Base-by-base conservation (phyloP, 768 basidiomycete genomes). In the Suillus occidentalis region DNA sequence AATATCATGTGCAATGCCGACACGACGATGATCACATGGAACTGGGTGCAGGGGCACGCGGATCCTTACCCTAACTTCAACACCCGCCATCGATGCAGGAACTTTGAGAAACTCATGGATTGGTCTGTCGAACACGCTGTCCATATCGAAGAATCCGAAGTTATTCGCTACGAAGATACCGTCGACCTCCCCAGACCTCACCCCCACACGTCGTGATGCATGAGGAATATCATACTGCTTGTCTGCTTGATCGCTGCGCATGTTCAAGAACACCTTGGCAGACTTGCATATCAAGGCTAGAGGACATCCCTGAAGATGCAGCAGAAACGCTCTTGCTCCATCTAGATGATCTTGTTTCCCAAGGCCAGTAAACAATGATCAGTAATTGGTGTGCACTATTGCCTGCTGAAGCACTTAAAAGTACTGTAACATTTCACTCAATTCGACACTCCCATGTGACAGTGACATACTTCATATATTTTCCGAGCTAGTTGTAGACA, bases 1-100 rank as follows among this genome's bases (percentile, higher is more conserved):
- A 65, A 43, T n/a, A 16, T 68, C 20, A 68, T 68, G 65, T 68
- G 67, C 37, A 49, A 55, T 34, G 55, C 67, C 5, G 62, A 68
- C 45, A 16, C 57, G 25, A 63, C 57, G n/a, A 63, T 68, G 65
- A 62, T 68, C 14, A 14, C 47, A 14, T 68, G 65, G 61, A 43
- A 68, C 62, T 68, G 67, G 67, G 45, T 68, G 25, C 22, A 42
- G 28, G 62, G 42, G 12, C 31, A 31, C 25, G 28, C 5, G 12
- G 12, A 13, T 14, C 57, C 63, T 36, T 60, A 34, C 14, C 56
- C 56, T 34, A 43, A 63, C 22, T 61, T 57, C 58, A 61, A 61
- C 55, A 61, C 63, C 28, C 37, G 55, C 28, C 63, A 63, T 60
- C 63, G 36, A 28, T 63, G 63, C n/a, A 49, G 43, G 37, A 59